These are phyloP conservation scores for Mikania micrantha DNA, from an alignment of 129 eudicot species.

Conservation along the genomic window DNA sequence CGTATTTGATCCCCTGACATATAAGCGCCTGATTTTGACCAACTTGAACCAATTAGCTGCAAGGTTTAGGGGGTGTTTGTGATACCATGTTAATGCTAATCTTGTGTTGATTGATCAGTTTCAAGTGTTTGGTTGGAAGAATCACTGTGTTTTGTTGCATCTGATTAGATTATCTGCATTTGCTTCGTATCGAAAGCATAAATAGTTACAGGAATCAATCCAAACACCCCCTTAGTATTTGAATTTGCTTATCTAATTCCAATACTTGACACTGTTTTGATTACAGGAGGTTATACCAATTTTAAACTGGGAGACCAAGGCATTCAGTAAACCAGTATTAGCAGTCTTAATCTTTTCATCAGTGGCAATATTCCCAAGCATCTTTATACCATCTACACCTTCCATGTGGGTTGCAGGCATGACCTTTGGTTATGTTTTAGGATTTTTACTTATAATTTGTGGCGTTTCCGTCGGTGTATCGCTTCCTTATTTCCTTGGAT, in stretches of 20 bases:
- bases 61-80: no score
- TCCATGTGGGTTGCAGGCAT: conserved; percentile 96
- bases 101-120: no score
- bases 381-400: conserved; percentile 76
- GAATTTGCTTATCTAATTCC: not conserved
- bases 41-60: no score
- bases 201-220: not conserved
- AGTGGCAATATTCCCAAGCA: conserved; percentile 55
- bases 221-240: not conserved
- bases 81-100: no score
- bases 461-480: conserved; percentile 63
- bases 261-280: not conserved
- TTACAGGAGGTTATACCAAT: conserved; percentile 76
- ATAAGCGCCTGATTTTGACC: no score
- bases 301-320: conserved; percentile 64
- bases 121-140: no score
- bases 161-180: no score
- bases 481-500: conserved; percentile 66
- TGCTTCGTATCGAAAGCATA: no score
- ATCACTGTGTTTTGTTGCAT: no score
- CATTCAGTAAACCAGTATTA: conserved; percentile 62
- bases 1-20: not conserved
- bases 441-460: conserved; percentile 56
- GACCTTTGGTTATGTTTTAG: conserved; percentile 82
- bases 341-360: conserved; percentile 58